A percentile compares a stretch with the other conserved stretches of the same genome.
phyloP scores from a whole-genome alignment of 2,329 filamentous ascomycete genomes.

The Colletotrichum sp. region DNA sequence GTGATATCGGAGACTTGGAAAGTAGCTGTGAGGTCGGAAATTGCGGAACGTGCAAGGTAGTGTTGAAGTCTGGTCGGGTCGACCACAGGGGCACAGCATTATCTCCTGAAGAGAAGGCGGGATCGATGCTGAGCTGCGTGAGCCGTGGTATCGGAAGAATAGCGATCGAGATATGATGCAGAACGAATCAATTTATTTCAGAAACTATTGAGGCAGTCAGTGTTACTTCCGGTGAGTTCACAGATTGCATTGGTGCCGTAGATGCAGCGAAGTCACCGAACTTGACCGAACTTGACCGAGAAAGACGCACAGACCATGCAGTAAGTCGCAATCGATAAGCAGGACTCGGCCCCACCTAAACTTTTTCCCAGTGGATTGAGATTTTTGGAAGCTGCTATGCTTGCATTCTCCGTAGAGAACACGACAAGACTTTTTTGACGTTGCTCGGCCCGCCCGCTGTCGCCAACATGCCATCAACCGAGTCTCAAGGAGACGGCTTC shows the following conservation, averaged over 20 bases:
- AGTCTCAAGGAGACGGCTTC: constrained; percentile 59
- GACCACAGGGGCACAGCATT: constrained; percentile 56
- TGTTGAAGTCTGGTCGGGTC: constrained; percentile 45
- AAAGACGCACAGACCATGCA: neutral
- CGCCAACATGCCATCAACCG: constrained; percentile 28
- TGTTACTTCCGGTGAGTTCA: neutral
- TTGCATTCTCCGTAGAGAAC: neutral
- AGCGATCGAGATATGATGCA: constrained; percentile 48
- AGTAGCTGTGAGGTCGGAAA: constrained; percentile 61
- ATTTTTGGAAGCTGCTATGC: neutral
- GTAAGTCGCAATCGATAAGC: neutral
- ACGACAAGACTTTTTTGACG: constrained; percentile 1
- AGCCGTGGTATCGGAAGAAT: constrained; percentile 57
- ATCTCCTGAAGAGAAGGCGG: constrained; percentile 46
- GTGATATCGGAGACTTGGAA: constrained; percentile 45
- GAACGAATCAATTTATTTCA: neutral
- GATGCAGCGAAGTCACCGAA: neutral
- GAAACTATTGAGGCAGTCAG: neutral
- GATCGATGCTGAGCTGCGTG: constrained; percentile 55
- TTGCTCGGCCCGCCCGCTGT: neutral
- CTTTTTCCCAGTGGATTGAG: constrained; percentile 3
- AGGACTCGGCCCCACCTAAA: neutral
- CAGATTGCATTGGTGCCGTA: neutral
- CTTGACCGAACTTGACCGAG: neutral
- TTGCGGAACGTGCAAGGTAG: constrained; percentile 57